A percentile compares a stretch with the other conserved stretches of the same genome.
These are phyloP conservation scores for Hibiscus tridactylites DNA, from an alignment of 345 rosid species.

Conservation along the genomic window DNA sequence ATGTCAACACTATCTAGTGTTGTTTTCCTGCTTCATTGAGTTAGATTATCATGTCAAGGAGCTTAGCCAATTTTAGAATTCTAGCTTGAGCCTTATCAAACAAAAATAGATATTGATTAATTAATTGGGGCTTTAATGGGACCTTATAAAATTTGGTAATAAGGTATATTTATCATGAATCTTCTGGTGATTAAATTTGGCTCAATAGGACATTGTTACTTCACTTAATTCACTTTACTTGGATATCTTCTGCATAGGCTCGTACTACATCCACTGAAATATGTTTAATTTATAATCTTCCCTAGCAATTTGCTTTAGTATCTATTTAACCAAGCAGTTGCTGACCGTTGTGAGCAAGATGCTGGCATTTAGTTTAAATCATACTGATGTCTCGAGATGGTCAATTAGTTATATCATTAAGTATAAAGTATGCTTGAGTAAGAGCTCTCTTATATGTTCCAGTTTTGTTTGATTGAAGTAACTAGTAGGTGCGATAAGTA, in stretches of 20 bases:
- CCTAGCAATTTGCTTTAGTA: conserved; percentile 20
- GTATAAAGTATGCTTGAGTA: conserved; percentile 2
- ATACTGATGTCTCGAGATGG: conserved; percentile 28
- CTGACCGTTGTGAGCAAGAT: conserved; percentile 20
- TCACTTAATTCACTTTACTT: background rate
- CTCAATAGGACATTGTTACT: background rate
- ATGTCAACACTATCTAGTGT: background rate
- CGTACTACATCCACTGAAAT: background rate
- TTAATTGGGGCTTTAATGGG: background rate
- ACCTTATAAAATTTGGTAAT: background rate
- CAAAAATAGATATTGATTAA: background rate
- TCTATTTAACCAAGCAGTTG: conserved; percentile 25
- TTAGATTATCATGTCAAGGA: background rate
- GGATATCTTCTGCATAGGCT: background rate
- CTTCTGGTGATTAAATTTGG: background rate
- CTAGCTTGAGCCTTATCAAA: background rate
- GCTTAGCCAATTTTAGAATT: background rate
- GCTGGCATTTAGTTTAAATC: conserved; percentile 28
- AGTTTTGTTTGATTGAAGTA: background rate
- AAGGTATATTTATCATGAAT: background rate
- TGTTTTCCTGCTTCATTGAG: background rate
- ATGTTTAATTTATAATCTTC: conserved; percentile 12
- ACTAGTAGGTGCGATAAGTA: background rate
- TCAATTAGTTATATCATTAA: conserved; percentile 21
- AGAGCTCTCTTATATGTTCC: conserved; percentile 11